phyloP scores from a whole-genome alignment of 495 filamentous ascomycete genomes.

The Tuber microsphaerosporum region DNA sequence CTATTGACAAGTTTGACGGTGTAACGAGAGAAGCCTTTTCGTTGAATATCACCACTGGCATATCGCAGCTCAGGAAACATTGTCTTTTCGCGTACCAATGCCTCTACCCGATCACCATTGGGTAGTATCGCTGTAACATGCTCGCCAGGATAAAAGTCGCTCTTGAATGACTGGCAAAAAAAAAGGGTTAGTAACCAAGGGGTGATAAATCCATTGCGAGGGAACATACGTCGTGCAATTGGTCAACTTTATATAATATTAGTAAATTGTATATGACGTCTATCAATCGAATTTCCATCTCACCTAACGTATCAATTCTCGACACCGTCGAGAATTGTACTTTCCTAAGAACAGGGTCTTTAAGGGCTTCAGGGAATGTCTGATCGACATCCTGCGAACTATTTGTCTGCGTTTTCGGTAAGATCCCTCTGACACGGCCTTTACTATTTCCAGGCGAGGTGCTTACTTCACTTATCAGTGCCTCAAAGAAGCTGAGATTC shows the following conservation, averaged over 20 bases:
- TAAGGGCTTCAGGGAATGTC: slow-evolving; percentile 82
- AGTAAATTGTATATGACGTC: slow-evolving; percentile 17
- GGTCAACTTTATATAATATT: slow-evolving; percentile 51
- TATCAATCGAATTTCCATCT: slow-evolving; percentile 35
- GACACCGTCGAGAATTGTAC: slow-evolving; percentile 89
- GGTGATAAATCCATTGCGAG: slow-evolving; percentile 7
- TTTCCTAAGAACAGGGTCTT: slow-evolving; percentile 78
- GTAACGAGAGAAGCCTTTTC: slow-evolving; percentile 63
- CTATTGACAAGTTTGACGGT: slow-evolving; percentile 65
- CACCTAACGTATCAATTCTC: slow-evolving; percentile 82
- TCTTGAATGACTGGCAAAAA: slow-evolving; percentile 71
- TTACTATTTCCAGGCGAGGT: slow-evolving; percentile 5
- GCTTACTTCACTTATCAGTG: slow-evolving; percentile 83
- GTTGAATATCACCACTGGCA: slow-evolving; percentile 39
- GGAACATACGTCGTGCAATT: slow-evolving; percentile 56
- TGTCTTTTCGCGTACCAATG: slow-evolving; percentile 78
- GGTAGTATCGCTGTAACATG: slow-evolving; percentile 65
- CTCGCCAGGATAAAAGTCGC: slow-evolving; percentile 90
- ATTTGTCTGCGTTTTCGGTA: slow-evolving; percentile 53
- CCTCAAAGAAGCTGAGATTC: slow-evolving; percentile 87
- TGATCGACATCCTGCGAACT: slow-evolving; percentile 83
- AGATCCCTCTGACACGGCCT: background rate
- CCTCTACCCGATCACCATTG: slow-evolving; percentile 64
- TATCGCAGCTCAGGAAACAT: slow-evolving; percentile 59
- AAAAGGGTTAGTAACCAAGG: background rate